phyloP scores from a whole-genome alignment of 257 asterid species.

The Haberlea rhodopensis region DNA sequence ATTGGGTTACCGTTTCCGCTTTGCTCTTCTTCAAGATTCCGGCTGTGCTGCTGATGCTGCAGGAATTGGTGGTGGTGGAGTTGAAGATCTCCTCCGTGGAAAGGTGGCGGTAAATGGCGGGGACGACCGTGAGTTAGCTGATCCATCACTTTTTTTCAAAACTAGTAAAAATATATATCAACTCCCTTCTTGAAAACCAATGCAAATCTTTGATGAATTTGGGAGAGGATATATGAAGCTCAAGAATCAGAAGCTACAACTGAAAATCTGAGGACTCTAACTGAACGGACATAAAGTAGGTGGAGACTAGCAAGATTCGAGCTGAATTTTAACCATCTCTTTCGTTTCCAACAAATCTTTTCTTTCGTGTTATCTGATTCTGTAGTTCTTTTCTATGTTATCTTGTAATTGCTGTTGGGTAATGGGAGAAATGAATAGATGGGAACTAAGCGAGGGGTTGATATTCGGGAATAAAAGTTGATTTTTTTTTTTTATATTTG shows the following conservation, averaged over 20 bases:
- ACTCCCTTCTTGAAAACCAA: neutral
- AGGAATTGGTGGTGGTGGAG: constrained; percentile 58
- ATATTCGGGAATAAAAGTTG: no score
- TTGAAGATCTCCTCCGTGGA: constrained; percentile 67
- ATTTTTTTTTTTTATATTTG: no score
- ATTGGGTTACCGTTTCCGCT: constrained; percentile 39
- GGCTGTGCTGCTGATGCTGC: constrained; percentile 36
- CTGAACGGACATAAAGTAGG: neutral
- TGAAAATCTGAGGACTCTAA: neutral
- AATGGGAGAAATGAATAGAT: no score
- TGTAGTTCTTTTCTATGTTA: no score
- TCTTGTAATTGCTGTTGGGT: no score
- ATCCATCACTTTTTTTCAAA: constrained; percentile 48
- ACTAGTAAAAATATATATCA: no score
- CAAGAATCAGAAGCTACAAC: neutral
- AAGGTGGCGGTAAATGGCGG: constrained; percentile 48
- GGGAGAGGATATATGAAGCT: neutral
- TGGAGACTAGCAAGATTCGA: no score
- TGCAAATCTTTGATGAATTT: neutral
- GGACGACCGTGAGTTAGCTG: constrained; percentile 20
- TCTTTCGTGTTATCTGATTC: no score
- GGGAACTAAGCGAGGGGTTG: no score
- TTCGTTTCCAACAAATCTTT: no score
- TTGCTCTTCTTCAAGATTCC: constrained; percentile 50
- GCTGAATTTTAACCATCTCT: no score